A percentile compares a stretch with the other conserved stretches of the same genome.
Conservation (phyloP, 805 yeast species). For the Kodamaea kakaduensis region DNA sequence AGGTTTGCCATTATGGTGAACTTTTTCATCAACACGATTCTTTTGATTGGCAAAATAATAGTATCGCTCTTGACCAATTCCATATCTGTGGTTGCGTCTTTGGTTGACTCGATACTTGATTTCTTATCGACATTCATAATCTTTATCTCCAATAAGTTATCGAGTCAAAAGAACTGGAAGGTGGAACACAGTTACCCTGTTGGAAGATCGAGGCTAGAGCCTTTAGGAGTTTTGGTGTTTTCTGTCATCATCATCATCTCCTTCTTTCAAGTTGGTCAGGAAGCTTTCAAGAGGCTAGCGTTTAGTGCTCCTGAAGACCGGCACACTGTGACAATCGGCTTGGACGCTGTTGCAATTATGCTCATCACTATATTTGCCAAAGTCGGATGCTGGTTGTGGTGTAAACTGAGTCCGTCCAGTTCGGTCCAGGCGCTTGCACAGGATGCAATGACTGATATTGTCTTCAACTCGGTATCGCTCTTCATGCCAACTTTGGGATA, state of each 20-base stretch:
- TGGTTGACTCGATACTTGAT: slow-evolving; percentile 70
- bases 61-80: slow-evolving; percentile 66
- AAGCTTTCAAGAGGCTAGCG: slow-evolving; percentile 50
- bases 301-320: slow-evolving; percentile 26
- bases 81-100: slow-evolving; percentile 71
- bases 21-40: slow-evolving; percentile 53
- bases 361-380: slow-evolving; percentile 56
- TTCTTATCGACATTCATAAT: slow-evolving; percentile 72
- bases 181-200: slow-evolving; percentile 54
- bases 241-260: slow-evolving; percentile 68
- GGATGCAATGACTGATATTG: slow-evolving; percentile 75
- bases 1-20: slow-evolving; percentile 61
- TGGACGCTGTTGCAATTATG: slow-evolving; percentile 58
- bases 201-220: slow-evolving; percentile 70
- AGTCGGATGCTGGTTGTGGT: slow-evolving; percentile 59
- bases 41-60: slow-evolving; percentile 55
- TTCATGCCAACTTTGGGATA: slow-evolving; percentile 64
- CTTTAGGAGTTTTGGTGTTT: slow-evolving; percentile 72
- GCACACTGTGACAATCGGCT: slow-evolving; percentile 44
- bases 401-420: slow-evolving; percentile 54
- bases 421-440: slow-evolving; percentile 78
- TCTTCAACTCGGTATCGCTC: slow-evolving; percentile 68
- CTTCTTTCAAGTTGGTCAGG: slow-evolving; percentile 67
- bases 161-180: slow-evolving; percentile 44
- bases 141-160: slow-evolving; percentile 52